Evolutionary conservation across 2,329 filamentous ascomycete species (phyloP).

Genomic region (Tolypocladium amazonense): DNA sequence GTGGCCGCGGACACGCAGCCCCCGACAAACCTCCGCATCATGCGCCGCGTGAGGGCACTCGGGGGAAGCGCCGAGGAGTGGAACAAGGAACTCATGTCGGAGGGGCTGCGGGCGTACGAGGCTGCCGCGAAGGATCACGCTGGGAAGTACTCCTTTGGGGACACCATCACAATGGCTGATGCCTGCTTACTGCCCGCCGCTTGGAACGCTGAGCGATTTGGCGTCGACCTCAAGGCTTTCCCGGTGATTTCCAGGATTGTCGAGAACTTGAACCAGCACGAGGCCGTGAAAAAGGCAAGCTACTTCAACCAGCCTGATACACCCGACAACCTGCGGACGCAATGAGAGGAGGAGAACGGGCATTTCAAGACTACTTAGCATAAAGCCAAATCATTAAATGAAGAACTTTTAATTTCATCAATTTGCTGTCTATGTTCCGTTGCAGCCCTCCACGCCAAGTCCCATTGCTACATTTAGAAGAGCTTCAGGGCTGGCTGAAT

Average conservation of each 20-base stretch:
- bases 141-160: conserved; percentile 44
- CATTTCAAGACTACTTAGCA: neutral
- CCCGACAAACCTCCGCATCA: conserved; percentile 44
- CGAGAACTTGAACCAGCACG: conserved; percentile 32
- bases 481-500: conserved; percentile 31
- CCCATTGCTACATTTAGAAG: conserved; percentile 8
- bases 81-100: conserved; percentile 38
- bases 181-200: conserved; percentile 46
- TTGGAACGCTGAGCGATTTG: conserved; percentile 45
- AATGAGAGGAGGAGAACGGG: neutral
- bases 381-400: neutral
- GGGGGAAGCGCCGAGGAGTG: conserved; percentile 34
- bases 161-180: conserved; percentile 47
- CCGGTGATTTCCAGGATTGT: conserved; percentile 35
- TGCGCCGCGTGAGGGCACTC: conserved; percentile 34
- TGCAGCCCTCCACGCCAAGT: neutral
- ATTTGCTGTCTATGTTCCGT: neutral
- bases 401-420: neutral
- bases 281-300: conserved; percentile 40
- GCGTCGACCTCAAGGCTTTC: conserved; percentile 39
- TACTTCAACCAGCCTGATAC: conserved; percentile 44
- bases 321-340: conserved; percentile 19
- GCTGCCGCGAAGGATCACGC: conserved; percentile 23
- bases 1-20: conserved; percentile 49
- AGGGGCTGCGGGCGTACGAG: conserved; percentile 49